Evolutionary conservation across 352 stramenopile genomes (phyloP).

Genomic region (Globisporangium paroecandrum): DNA sequence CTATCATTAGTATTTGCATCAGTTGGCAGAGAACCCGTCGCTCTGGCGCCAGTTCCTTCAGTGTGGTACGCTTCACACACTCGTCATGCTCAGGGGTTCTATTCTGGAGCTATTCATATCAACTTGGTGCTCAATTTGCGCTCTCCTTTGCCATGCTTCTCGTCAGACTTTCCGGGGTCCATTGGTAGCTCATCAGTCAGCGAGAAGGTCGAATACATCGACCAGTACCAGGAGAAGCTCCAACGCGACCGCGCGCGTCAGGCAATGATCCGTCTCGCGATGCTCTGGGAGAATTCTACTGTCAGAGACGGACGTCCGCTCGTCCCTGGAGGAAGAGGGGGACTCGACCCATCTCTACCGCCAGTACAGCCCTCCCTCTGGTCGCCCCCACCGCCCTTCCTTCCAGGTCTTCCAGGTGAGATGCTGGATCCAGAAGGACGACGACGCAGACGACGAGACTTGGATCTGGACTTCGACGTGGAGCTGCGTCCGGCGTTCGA

Average conservation of each 20-base stretch:
- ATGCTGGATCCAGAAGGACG: not conserved
- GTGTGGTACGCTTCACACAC: slow-evolving; percentile 22
- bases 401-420: not conserved
- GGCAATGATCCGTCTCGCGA: slow-evolving; percentile 1
- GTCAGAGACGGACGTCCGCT: not conserved
- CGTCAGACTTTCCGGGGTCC: not conserved
- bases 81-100: too few species aligned
- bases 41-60: slow-evolving; percentile 32
- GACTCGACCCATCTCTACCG: not conserved
- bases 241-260: not conserved
- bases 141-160: not conserved
- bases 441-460: not conserved
- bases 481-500: slow-evolving; percentile 9
- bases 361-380: slow-evolving; percentile 1
- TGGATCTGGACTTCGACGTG: not conserved
- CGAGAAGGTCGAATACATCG: slow-evolving; percentile 3
- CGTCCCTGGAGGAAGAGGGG: not conserved
- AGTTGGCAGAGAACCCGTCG: slow-evolving; percentile 11
- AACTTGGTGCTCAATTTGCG: not conserved
- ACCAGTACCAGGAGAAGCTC: not conserved
- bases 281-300: not conserved
- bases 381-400: slow-evolving; percentile 8
- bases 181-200: not conserved
- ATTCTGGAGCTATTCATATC: too few species aligned
- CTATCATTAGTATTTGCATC: slow-evolving; percentile 10